Evolutionary conservation across 345 rosid genomes (phyloP), one percentile per base, ranked within the genome.

Genomic region (Anastatica hierochuntica): DNA sequence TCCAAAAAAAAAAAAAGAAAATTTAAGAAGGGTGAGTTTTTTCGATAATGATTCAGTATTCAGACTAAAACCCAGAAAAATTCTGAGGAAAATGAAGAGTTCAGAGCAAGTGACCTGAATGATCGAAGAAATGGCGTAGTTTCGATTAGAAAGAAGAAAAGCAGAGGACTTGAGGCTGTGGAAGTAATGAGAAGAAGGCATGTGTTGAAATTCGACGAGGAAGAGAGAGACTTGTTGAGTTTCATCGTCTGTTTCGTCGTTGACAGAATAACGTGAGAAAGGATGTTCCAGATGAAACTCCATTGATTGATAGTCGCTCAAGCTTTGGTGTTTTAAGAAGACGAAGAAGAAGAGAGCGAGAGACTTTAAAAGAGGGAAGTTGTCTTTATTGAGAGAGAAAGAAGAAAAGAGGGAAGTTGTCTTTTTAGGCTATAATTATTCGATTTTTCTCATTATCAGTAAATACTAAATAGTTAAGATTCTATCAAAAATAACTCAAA

Each of bases 261-360:
- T 14, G n/a, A n/a, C n/a, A n/a, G n/a, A n/a, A n/a, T n/a, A n/a
- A 20, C 24, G 66, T 69, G 29, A 60, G 13, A 84, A 67, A 13
- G 97, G 97, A 68, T 80, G 71, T 71, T 82, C 88, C 12, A 88
- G 90, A 63, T 77, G 75, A 63, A 78, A 80, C 61, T 78, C 94
- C 96, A 84, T 88, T 18, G 72, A 58, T 43, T 60, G 35, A 36
- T 10, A 42, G 56, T 16, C 65, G 58, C 60, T 66, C 20, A 8
- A 44, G 41, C 53, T 42, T 57, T 35, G 26, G 6, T 23, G n/a
- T n/a, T n/a, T n/a, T n/a, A n/a, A n/a, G n/a, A n/a, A n/a, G 27
- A 24, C 8, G 38, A 35, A 19, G 47, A 16, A 14, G 8, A 24
- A 42, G 51, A 18, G 54, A 35, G 49, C 53, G 43, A n/a, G n/a